Percentiles rank a stretch among this genome's conserved stretches.
Evolutionary conservation across 805 yeast species (phyloP).

Genomic region (Candida maltosa): DNA sequence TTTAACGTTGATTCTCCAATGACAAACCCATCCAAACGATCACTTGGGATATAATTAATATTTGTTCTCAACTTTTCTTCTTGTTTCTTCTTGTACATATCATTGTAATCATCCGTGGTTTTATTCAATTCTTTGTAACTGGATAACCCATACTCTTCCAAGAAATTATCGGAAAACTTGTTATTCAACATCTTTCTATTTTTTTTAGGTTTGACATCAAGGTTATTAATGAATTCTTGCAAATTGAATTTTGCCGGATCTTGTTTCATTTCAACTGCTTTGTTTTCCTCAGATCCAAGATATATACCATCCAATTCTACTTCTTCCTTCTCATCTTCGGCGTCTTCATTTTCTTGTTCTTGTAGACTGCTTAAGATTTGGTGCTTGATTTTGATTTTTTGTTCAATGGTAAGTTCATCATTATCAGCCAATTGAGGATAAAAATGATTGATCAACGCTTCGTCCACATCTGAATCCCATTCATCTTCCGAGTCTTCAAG

Average conservation of each 20-base stretch:
- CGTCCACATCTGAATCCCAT: constrained; percentile 41
- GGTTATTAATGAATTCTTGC: constrained; percentile 18
- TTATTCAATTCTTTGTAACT: constrained; percentile 26
- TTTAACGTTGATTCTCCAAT: constrained; percentile 23
- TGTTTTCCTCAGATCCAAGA: constrained; percentile 24
- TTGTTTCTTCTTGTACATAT: constrained; percentile 14
- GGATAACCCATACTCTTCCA: constrained; percentile 38
- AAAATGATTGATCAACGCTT: constrained; percentile 35
- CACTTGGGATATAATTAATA: constrained; percentile 15
- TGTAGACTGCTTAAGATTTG: constrained; percentile 28
- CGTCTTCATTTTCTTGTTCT: constrained; percentile 11
- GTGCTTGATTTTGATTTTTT: constrained; percentile 31
- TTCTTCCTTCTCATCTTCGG: constrained; percentile 8
- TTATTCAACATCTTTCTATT: constrained; percentile 28
- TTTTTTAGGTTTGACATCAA: constrained; percentile 14
- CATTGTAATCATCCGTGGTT: constrained; percentile 25
- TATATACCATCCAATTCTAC: constrained; percentile 33
- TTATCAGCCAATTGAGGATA: constrained; percentile 36
- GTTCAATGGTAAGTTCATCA: constrained; percentile 27
- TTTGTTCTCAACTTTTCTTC: constrained; percentile 1
- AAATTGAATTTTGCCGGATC: constrained; percentile 14
- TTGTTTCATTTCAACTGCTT: constrained; percentile 2
- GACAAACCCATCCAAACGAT: constrained; percentile 32
- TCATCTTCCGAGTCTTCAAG: constrained; percentile 32
- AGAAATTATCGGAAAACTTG: constrained; percentile 27